Base-by-base conservation (phyloP, 129 eudicot genomes). In the Centrapalus pauciflorus region DNA sequence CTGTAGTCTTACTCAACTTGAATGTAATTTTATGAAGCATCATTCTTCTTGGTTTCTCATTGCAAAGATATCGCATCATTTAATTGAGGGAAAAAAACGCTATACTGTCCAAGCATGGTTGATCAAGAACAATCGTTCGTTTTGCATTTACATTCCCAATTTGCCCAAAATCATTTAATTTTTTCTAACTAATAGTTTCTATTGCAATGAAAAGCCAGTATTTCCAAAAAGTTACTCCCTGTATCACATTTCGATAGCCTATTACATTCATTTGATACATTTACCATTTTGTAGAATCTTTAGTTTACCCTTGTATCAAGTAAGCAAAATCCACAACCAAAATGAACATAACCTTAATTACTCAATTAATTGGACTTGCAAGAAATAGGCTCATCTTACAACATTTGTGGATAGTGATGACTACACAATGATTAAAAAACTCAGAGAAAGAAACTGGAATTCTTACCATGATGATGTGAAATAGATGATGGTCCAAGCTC, bases 401-500 rank as follows among this genome's bases (percentile, higher is more conserved):
- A 52, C 34, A 32, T 13, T 52, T 11, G 24, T 23, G 37, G 26
- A 27, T 27, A 25, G 54, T 7, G 52, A 21, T 13, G 30, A 38
- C 54, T 8, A 7, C 12, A 34, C 12, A 41, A 64, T 26, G 32
- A 64, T 23, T 3, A 57, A 2, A 6, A 19, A 46, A 35, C 33
- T 19, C 21, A 38, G 19, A 61, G 7, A 30, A 17, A 29, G 35
- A 10, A 27, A n/a, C n/a, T n/a, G n/a, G n/a, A n/a, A 34, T 12
- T 21, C 80, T 71, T 79, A 88, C 98, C 91, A 88, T 28, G 98
- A 92, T 12, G 80, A 75, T 25, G 82, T 32, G 61, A 92, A 92
- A 74, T 92, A 92, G 69, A 92, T 88, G 61, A 92, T 92, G 63
- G 95, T 67, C 96, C 96, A 92, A 11, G 98, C 98, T 75, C 98